Conservation (phyloP, 192 early-diverging fungal genomes). For the Mortierella antarctica region DNA sequence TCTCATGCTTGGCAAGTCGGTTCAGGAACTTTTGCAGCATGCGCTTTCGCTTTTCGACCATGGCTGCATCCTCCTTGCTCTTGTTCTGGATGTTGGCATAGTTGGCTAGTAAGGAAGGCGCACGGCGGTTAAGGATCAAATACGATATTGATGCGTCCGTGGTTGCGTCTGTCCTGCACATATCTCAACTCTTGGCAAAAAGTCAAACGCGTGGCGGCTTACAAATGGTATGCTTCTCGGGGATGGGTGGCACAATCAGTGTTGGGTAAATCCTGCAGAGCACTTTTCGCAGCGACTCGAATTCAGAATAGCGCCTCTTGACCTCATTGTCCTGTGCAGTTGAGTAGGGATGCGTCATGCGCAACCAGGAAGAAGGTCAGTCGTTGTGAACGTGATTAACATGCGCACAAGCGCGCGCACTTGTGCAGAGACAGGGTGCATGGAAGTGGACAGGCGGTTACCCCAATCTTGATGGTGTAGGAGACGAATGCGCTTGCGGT, state of each 20-base stretch:
- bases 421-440: too few species aligned
- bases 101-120: slow-evolving; percentile 55
- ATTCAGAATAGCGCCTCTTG: slow-evolving; percentile 94
- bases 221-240: slow-evolving; percentile 95
- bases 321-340: slow-evolving; percentile 69
- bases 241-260: slow-evolving; percentile 93
- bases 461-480: slow-evolving; percentile 64
- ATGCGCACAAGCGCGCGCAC: neutral
- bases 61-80: slow-evolving; percentile 90
- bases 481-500: slow-evolving; percentile 62
- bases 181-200: neutral
- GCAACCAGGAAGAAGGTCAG: neutral
- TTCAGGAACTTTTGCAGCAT: slow-evolving; percentile 96
- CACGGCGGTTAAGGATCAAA: neutral
- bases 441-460: slow-evolving; percentile 28
- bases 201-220: slow-evolving; percentile 54
- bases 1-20: slow-evolving; percentile 88
- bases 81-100: slow-evolving; percentile 84
- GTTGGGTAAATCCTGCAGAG: slow-evolving; percentile 87
- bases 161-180: too few species aligned
- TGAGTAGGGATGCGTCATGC: neutral
- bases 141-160: too few species aligned
- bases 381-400: neutral
- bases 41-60: slow-evolving; percentile 91
- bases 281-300: slow-evolving; percentile 87